Evolutionary conservation across 139 green algal genomes (phyloP), one percentile per base, ranked within the genome.

Genomic region (Haematococcus lacustris): DNA sequence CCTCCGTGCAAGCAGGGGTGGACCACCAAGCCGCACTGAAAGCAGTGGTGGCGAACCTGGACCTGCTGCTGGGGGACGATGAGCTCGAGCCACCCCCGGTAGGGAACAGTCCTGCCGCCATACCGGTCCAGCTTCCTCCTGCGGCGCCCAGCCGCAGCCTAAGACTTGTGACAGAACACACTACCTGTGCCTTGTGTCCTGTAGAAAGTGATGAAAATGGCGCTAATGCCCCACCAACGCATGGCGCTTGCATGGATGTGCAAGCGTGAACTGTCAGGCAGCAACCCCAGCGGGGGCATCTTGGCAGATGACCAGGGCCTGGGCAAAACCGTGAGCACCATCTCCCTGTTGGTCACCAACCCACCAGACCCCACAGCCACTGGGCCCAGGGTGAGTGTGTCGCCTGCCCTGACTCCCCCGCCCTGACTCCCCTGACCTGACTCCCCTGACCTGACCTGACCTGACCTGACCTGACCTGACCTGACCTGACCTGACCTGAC

Each of bases 261-360:
- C 6, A 73, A 71, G 57, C 78, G 85, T 2, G 88, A 96, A 78
- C 47, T 40, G 3, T n/a, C n/a, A n/a, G 47, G 72, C 30, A n/a
- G 43, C 0, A 71, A 64, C 38, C 66, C 70, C 21, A 30, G 3
- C 38, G 91, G 91, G 0, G 91, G 91, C 61, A 91, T 96, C 34
- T 70, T 96, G 38, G 90, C 90, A 43, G 91, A 96, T 40, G 91
- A 96, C 71, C 78, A 83, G 81, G 91, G 91, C 3, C 68, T 96
- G 38, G 91, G 91, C 60, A 96, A 96, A 74, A 94, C 90, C 0
- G 78, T 96, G 39, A 89, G 80, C 59, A 91, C 89, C 37, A 88
- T 94, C 38, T 68, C 85, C 0, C 82, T 94, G 67, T 91, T 96
- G 47, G 67, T 92, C 38, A 87, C 83, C 25, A 81, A 89, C 76